Evolutionary conservation across 441 rosid genomes (phyloP), one percentile per base, ranked within the genome.

Genomic region (Bocquillonia castaneifolia): DNA sequence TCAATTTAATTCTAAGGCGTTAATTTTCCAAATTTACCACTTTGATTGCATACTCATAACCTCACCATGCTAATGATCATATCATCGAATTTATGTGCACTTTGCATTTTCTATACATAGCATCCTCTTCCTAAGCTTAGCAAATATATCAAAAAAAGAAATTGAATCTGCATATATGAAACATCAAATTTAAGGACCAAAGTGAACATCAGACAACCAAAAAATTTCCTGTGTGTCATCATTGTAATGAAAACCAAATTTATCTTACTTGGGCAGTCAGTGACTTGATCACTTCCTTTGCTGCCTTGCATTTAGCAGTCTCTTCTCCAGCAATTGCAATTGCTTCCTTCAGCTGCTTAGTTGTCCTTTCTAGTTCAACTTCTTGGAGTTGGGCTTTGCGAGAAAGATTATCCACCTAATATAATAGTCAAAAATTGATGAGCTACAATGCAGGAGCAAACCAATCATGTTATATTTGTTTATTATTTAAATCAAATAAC

Each of bases 281-380:
- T 6, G 96, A 88, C 83, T 88, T 94, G 83, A 94, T 94, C 66
- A 94, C 99, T 85, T 94, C 99, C 78, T 90, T 90, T 61, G 97
- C 99, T 61, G 96, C 97, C 73, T 90, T 90, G 86, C 97, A 91
- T 82, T 89, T 91, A 53, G 89, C 85, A 31, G 93, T 78, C 81
- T 94, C 97, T 74, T 94, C 99, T 61, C 80, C 93, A 39, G 97
- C 93, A 42, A 91, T 79, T 75, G 92, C 83, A 70, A 85, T 80
- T 29, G 97, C 96, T 79, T 91, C 99, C 76, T 87, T 90, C 71
- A 90, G 84, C 75, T 90, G 96, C 71, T 87, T 87, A 55, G 91
- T 84, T 70, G 89, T 85, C 83, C 88, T 91, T 83, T 91, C 96
- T 73, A 94, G 81, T 72, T 94, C 97, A 83, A 73, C 75, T 73